Base-by-base conservation (phyloP, 805 yeast species). In the Candida insectorum region DNA sequence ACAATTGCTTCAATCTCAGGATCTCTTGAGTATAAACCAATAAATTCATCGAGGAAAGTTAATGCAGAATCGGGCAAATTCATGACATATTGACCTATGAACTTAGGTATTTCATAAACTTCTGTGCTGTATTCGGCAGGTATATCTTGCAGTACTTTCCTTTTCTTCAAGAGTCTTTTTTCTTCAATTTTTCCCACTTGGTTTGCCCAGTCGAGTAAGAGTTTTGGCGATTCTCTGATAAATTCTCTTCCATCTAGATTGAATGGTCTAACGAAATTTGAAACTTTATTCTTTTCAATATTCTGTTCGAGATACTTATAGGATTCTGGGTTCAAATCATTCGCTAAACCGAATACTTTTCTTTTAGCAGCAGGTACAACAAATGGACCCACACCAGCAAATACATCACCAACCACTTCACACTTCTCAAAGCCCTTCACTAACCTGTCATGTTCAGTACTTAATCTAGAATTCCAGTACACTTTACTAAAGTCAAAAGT, bases 341-440 rank as follows among this genome's bases (percentile, higher is more conserved):
- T 93, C 8, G 97, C 96, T 47, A 93, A 67, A 0, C 86, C 95
- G 33, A 89, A 55, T 8, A 80, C 83, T 11, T 74, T 73, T 41
- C 82, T 85, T 56, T 83, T 87, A 10, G 89, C 97, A 0, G 97
- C 95, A 0, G 99, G 99, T 1, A 93, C 77, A 2, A 95, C 91
- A 65, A 94, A 93, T 4, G 99, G 99, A 0, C 99, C 99, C 2
- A 93, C 97, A 29, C 99, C 99, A 1, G 96, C 97, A 77, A 94
- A 85, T 0, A 88, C 97, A 63, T 93, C 99, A 49, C 87, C 86
- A 0, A 94, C 84, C 5, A 87, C 84, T 39, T 82, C 83, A 7
- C 83, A 82, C 4, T 75, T 67, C 26, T 73, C 48, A 48, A 85
- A 82, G 37, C 65, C 68, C 1, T 61, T 54, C 3, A 93, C 81